phyloP scores from a whole-genome alignment of 2,329 filamentous ascomycete genomes.

The Phyllosticta citribraziliensis region DNA sequence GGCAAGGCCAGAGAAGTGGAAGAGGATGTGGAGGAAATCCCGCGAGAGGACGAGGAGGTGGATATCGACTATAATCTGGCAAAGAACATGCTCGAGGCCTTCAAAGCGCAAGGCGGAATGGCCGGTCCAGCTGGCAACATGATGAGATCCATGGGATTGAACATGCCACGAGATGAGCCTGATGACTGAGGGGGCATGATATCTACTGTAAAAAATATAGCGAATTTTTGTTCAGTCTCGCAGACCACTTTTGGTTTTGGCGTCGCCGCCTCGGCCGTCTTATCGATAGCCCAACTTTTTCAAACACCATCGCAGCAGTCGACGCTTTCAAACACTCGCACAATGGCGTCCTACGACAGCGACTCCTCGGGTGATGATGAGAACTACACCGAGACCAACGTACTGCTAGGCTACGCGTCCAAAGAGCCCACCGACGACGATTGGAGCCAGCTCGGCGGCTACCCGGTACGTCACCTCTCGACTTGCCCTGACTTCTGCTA shows the following conservation, averaged over 20 bases:
- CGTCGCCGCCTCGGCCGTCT: background rate
- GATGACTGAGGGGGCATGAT: background rate
- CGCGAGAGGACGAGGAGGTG: conserved; percentile 38
- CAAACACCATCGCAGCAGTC: background rate
- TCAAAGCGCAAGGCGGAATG: conserved; percentile 81
- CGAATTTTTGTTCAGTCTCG: too few species aligned
- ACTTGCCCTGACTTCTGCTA: background rate
- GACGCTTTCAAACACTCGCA: background rate
- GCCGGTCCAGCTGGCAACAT: conserved; percentile 82
- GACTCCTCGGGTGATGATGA: conserved; percentile 66
- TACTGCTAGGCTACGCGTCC: conserved; percentile 81
- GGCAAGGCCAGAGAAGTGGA: conserved; percentile 11
- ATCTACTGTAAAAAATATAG: too few species aligned
- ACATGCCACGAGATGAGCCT: conserved; percentile 65
- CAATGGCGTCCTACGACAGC: conserved; percentile 74
- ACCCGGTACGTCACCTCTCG: conserved; percentile 55
- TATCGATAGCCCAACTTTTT: conserved; percentile 8
- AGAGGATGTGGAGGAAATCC: conserved; percentile 26
- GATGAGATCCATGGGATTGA: conserved; percentile 74
- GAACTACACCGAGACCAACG: conserved; percentile 66
- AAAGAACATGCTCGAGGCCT: conserved; percentile 83
- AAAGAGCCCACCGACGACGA: conserved; percentile 69
- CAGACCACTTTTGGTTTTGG: background rate
- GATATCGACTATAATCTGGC: conserved; percentile 80
- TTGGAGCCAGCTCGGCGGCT: conserved; percentile 80